Conservation (phyloP, 1,139 yeast species). For the Taiozyma sp. region DNA sequence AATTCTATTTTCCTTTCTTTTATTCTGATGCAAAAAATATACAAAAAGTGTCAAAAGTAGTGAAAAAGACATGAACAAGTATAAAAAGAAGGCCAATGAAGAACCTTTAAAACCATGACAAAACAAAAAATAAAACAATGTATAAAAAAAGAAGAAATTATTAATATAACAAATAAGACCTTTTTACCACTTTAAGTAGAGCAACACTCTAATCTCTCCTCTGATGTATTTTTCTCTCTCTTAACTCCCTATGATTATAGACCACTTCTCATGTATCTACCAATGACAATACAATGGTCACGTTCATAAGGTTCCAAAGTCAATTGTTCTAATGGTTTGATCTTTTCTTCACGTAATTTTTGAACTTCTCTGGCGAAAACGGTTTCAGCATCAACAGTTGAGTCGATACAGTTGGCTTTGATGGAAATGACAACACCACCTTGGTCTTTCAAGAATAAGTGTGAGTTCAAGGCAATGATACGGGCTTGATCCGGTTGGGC, state of each 20-base stretch:
- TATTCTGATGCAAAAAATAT: neutral
- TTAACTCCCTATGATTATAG: constrained; percentile 19
- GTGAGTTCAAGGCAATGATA: constrained; percentile 97
- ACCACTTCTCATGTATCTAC: constrained; percentile 93
- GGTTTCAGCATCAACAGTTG: constrained; percentile 98
- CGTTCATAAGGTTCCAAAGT: constrained; percentile 99
- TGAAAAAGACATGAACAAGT: neutral
- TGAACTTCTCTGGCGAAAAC: constrained; percentile 99
- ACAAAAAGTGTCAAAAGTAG: neutral
- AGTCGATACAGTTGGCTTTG: constrained; percentile 99
- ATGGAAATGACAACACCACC: constrained; percentile 98
- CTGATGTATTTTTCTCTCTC: neutral
- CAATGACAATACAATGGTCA: constrained; percentile 98
- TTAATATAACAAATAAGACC: neutral
- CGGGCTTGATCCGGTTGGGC: constrained; percentile 99
- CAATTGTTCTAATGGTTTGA: constrained; percentile 97
- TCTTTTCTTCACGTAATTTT: constrained; percentile 97
- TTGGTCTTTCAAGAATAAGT: constrained; percentile 94
- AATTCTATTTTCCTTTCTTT: constrained; percentile 1
- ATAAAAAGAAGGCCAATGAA: constrained; percentile 2
- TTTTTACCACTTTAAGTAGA: neutral
- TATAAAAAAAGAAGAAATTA: neutral
- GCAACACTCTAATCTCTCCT: neutral
- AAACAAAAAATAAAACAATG: neutral
- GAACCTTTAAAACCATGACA: neutral